Evolutionary conservation across 2,329 filamentous ascomycete species (phyloP), one percentile per base, ranked within the genome.

Genomic region (Paramyrothecium roridum): DNA sequence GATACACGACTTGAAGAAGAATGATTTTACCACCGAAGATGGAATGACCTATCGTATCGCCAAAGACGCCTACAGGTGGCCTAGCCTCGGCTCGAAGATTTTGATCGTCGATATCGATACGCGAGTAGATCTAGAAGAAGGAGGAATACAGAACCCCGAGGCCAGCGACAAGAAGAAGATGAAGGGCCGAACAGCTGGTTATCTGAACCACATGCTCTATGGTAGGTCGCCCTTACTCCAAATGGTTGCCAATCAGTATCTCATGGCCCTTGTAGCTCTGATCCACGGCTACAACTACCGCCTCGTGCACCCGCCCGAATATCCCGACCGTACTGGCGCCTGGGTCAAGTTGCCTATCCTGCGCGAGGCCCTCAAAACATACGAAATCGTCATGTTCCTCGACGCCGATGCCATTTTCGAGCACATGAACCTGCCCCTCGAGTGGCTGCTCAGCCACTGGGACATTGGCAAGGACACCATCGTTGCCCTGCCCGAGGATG

Each of bases 391-490:
- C 59, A 56, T 75, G 51, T 75, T 69, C 60, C 57, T 75, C 50
- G 73, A 75, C 59, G 73, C 71, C 26, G 73, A 75, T 54, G 70
- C 70, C 63, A 68, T 74, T 52, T 73, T 75, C 60, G 58, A 66
- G 40, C 63, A 69, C 54, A 67, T 73, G 53, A 68, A 73, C 53
- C 61, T 75, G 11, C 73, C 73, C 17, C 64, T 74, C 22, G 72
- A 75, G 59, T 75, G 73, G 73, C 63, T 75, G 46, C 62, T 75
- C 59, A 74, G 74, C 61, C 74, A 73, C 65, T 75, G 73, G 73
- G 58, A 67, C 52, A 64, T 75, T 22, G 64, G 66, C 26, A 56
- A 65, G 13, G 64, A 59, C 43, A 69, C 69, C 63, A 67, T 72
- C 21, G 66, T 75, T 45, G 69, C 71, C 54, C 64, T 74, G 50